Conservation (phyloP, 306 rosid genomes). For the Cicer cuneatum region DNA sequence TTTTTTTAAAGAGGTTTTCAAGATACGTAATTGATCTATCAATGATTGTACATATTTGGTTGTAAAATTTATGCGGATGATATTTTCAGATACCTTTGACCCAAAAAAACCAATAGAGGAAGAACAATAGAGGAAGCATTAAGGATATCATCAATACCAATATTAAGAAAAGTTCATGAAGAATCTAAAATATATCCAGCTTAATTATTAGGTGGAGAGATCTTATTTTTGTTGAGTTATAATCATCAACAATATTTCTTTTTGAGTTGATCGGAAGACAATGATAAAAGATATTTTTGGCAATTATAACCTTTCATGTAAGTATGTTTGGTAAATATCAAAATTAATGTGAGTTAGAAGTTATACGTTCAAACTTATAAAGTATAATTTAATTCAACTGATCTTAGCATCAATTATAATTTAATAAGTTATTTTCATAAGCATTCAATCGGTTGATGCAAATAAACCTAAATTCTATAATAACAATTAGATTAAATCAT, state of each 20-base stretch:
- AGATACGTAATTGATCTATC: slow-evolving; percentile 10
- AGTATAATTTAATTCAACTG: no score
- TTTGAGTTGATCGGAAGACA: slow-evolving; percentile 34
- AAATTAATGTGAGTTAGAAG: no score
- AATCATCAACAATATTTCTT: background rate
- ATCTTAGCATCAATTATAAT: no score
- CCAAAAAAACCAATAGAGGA: slow-evolving; percentile 6
- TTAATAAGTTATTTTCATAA: no score
- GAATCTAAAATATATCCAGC: slow-evolving; percentile 34
- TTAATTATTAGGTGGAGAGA: background rate
- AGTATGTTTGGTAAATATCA: no score
- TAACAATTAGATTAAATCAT: no score
- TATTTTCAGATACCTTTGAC: slow-evolving; percentile 34
- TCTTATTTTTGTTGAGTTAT: slow-evolving; percentile 17
- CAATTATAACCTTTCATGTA: slow-evolving; percentile 29
- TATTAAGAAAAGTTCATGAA: slow-evolving; percentile 12
- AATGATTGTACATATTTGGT: slow-evolving; percentile 13
- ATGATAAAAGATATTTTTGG: slow-evolving; percentile 2
- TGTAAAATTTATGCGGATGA: slow-evolving; percentile 29
- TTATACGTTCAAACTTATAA: no score
- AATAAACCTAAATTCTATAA: no score
- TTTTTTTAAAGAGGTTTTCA: background rate
- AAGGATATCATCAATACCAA: slow-evolving; percentile 30
- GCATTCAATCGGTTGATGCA: no score
- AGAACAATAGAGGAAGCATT: background rate